A percentile compares a stretch with the other conserved stretches of the same genome.
These are phyloP conservation scores for Mastigamoeba balamuthi DNA, from an alignment of 78 protist species.

Conservation along the genomic window DNA sequence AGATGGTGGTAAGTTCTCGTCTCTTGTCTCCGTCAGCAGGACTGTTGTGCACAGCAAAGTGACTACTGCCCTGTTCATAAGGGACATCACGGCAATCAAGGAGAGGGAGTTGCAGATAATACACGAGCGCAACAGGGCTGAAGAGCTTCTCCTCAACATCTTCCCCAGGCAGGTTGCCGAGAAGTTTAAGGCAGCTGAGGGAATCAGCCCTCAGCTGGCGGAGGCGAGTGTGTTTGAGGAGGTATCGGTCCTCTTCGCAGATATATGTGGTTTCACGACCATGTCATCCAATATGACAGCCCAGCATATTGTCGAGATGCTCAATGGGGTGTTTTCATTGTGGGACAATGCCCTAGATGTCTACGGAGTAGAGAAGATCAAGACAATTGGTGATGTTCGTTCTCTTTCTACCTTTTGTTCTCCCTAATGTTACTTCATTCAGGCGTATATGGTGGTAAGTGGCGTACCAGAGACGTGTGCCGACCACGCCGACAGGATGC, in stretches of 20 bases:
- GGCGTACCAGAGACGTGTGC: constrained; percentile 29
- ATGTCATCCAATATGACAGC: constrained; percentile 24
- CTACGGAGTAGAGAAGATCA: constrained; percentile 59
- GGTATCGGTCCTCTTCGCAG: constrained; percentile 48
- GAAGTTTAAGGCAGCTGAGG: background rate
- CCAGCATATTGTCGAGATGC: constrained; percentile 25
- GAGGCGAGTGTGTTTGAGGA: constrained; percentile 19
- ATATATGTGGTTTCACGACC: constrained; percentile 64
- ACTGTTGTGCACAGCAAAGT: too few species aligned
- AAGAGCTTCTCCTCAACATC: constrained; percentile 9
- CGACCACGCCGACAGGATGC: background rate
- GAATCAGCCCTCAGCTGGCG: too few species aligned
- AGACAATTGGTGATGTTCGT: constrained; percentile 74
- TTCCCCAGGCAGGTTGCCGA: constrained; percentile 19
- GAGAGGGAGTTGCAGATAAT: too few species aligned
- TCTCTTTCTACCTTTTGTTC: too few species aligned
- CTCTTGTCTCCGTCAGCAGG: too few species aligned
- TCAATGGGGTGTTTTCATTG: constrained; percentile 59
- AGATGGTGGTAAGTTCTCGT: too few species aligned
- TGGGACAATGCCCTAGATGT: constrained; percentile 41
- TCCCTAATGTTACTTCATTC: too few species aligned
- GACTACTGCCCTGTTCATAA: too few species aligned
- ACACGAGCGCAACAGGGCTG: too few species aligned
- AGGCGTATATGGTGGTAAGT: constrained; percentile 34
- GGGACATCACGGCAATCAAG: too few species aligned